A percentile compares a stretch with the other conserved stretches of the same genome.
Evolutionary conservation across 2,329 filamentous ascomycete species (phyloP).

Genomic region (Beauveria sp.): DNA sequence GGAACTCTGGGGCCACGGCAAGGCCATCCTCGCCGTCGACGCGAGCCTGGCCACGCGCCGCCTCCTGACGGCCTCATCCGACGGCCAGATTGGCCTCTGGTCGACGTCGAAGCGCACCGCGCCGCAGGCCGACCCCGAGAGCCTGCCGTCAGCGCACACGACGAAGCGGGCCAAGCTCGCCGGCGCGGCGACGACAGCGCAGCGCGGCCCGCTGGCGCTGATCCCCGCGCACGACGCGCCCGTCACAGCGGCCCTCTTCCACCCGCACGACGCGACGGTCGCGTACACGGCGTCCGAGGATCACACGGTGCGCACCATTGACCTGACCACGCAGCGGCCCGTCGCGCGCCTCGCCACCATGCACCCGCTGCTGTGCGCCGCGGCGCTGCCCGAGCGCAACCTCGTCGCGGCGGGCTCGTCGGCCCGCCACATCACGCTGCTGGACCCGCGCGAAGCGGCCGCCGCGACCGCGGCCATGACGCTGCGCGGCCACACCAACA

Average conservation of each 20-base stretch:
- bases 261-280: slow-evolving; percentile 75
- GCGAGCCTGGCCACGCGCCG: slow-evolving; percentile 66
- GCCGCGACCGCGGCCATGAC: slow-evolving; percentile 73
- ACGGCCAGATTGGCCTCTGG: slow-evolving; percentile 84
- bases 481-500: slow-evolving; percentile 82
- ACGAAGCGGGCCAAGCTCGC: slow-evolving; percentile 71
- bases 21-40: slow-evolving; percentile 65
- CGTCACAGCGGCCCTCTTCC: slow-evolving; percentile 77
- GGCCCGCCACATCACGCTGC: slow-evolving; percentile 81
- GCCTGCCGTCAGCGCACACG: slow-evolving; percentile 59
- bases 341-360: slow-evolving; percentile 80
- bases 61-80: slow-evolving; percentile 77
- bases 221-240: slow-evolving; percentile 64
- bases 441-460: slow-evolving; percentile 77
- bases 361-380: slow-evolving; percentile 73
- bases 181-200: slow-evolving; percentile 39
- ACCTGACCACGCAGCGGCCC: slow-evolving; percentile 70
- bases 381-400: slow-evolving; percentile 60
- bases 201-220: slow-evolving; percentile 71
- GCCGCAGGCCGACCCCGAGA: slow-evolving; percentile 61
- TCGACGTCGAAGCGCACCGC: slow-evolving; percentile 69
- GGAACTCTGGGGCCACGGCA: slow-evolving; percentile 77
- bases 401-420: slow-evolving; percentile 69
- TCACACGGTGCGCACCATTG: slow-evolving; percentile 83
- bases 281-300: slow-evolving; percentile 90